Percentiles rank a stretch among this genome's conserved stretches.
phyloP scores from a whole-genome alignment of 225 moss, liverwort and hornwort species.

The Thuidium tamariscinum region DNA sequence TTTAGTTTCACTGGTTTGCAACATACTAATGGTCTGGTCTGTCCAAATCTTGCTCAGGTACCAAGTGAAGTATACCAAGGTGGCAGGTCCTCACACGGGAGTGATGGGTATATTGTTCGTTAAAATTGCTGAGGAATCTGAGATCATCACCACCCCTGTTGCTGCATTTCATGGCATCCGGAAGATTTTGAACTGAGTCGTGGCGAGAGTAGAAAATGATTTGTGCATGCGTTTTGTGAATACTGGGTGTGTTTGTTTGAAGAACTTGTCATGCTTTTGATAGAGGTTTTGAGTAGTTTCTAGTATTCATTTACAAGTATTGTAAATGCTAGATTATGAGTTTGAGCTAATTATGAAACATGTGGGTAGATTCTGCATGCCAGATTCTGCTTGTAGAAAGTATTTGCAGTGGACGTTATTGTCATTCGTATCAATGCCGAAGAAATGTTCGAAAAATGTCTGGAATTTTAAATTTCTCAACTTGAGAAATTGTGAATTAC shows the following conservation, averaged over 20 bases:
- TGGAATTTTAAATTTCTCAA: neutral
- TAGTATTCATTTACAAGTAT: neutral
- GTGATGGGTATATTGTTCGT: constrained; percentile 32
- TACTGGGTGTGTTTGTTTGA: neutral
- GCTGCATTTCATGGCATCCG: neutral
- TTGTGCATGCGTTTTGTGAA: neutral
- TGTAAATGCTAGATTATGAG: neutral
- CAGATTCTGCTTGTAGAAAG: neutral
- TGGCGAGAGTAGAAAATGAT: neutral
- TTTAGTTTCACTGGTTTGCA: neutral
- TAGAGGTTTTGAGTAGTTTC: neutral
- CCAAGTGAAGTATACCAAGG: constrained; percentile 20
- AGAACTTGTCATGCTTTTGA: neutral
- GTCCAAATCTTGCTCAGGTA: neutral
- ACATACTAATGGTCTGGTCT: neutral
- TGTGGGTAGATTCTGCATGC: neutral
- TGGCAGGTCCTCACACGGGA: constrained; percentile 40
- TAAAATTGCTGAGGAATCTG: neutral
- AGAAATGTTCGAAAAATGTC: neutral
- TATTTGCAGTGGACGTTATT: neutral
- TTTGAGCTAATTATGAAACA: neutral
- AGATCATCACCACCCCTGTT: neutral
- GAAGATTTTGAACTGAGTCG: constrained; percentile 10
- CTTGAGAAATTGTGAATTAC: neutral
- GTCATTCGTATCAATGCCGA: neutral